Conservation (phyloP, 176 grass and related monocot species). For the Raddia distichophylla region DNA sequence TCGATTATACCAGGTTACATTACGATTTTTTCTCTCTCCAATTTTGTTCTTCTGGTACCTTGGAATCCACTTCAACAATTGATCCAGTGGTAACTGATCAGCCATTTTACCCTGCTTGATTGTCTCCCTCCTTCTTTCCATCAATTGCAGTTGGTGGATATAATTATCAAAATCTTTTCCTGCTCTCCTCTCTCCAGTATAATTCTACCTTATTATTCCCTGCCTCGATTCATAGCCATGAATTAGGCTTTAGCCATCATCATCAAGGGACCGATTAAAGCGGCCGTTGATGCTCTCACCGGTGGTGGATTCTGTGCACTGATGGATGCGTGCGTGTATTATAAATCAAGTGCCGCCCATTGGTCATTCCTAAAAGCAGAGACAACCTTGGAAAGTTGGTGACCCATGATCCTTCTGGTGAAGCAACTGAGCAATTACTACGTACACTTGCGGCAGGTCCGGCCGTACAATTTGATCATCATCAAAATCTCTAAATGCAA, state of each 20-base stretch:
- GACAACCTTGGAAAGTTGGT: constrained; percentile 1
- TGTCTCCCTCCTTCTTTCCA: too few relatives aligned
- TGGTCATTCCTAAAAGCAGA: constrained; percentile 33
- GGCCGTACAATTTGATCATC: too few relatives aligned
- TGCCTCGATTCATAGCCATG: not conserved
- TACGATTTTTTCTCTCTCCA: not conserved
- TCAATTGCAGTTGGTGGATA: too few relatives aligned
- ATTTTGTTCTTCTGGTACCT: not conserved
- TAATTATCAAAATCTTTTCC: not conserved
- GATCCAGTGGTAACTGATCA: too few relatives aligned
- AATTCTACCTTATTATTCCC: not conserved
- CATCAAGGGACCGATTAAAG: not conserved
- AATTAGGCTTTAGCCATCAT: not conserved
- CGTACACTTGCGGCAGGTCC: too few relatives aligned
- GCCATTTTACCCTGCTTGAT: too few relatives aligned
- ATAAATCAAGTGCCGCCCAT: constrained; percentile 28
- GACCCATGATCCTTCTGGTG: constrained; percentile 7
- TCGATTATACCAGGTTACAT: too few relatives aligned
- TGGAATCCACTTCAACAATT: not conserved
- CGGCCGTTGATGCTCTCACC: not conserved
- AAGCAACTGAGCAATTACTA: constrained; percentile 32
- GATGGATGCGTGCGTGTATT: constrained; percentile 18
- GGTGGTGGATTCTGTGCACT: not conserved
- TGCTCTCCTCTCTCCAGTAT: not conserved
- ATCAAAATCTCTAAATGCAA: too few relatives aligned